Evolutionary conservation across 768 basidiomycete species (phyloP), one percentile per base, ranked within the genome.

Genomic region (Kwoniella newhampshirensis): DNA sequence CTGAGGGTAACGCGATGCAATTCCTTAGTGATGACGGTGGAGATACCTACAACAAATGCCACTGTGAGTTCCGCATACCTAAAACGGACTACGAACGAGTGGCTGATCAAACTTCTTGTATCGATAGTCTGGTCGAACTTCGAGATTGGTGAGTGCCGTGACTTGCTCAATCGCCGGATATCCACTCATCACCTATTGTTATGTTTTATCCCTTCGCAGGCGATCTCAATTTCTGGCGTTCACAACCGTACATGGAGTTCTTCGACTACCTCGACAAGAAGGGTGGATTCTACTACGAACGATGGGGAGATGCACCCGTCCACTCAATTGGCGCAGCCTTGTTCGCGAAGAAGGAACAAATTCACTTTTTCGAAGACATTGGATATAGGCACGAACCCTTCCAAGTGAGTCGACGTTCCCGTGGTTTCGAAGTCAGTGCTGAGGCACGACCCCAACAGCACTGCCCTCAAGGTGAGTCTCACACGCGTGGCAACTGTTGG

Each of bases 291-390:
- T 92, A 91, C 75, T 91, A 91, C 63, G 90, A 92, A 51, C 63
- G 77, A 66, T 77, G 77, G 84, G 94, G 94, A 47, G 93, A 96
- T 78, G 94, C 94, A 0, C 89, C 88, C 0, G 84, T 91, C 7
- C 89, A 91, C 70, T 88, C 86, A 51, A 91, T 97, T 56, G 94
- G 88, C 32, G 92, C 87, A 0, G 87, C 93, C 0, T 80, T 98
- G 8, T 89, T 97, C 63, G 87, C 90, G 0, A 82, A 82, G 73
- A 92, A 89, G 73, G 87, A 90, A 17, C 88, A 91, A 76, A 85
- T 97, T 40, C 89, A 96, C 75, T 98, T 90, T 80, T 97, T 97
- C 81, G 83, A 87, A 62, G 91, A 97, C 70, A 89, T 98, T 48
- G 93, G 90, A 3, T 98, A 96, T 74, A 82, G 86, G 30, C 92